Evolutionary conservation across 2,329 filamentous ascomycete genomes (phyloP).

Genomic region (Phialophora expanda): DNA sequence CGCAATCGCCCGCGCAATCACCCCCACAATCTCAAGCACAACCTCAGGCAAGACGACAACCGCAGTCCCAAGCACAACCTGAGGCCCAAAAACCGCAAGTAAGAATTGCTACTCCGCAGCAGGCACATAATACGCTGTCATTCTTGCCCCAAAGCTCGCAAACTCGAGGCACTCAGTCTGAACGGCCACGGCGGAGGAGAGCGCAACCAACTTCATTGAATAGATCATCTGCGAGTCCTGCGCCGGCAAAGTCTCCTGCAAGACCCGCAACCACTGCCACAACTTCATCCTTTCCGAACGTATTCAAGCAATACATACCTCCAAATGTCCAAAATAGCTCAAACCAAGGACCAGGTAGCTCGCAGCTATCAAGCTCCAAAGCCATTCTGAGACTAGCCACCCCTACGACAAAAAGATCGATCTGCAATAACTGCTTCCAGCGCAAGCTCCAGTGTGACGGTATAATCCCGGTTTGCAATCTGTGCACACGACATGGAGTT

Average conservation of each 20-base stretch:
- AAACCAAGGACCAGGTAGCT: too few species aligned
- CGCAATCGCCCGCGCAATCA: neutral
- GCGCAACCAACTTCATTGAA: neutral
- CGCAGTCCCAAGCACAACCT: neutral
- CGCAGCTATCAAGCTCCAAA: neutral
- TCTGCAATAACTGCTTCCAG: neutral
- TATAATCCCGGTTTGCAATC: neutral
- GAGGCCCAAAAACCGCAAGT: neutral
- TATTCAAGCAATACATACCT: constrained; percentile 6
- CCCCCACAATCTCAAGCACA: neutral
- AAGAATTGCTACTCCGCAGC: neutral
- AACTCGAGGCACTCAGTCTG: neutral
- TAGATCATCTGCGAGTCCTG: too few species aligned
- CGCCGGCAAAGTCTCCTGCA: neutral
- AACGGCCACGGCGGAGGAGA: neutral
- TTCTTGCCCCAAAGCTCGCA: neutral
- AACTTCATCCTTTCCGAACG: neutral
- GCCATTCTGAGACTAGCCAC: neutral
- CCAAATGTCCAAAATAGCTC: neutral
- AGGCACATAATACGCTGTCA: neutral
- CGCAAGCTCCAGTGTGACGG: neutral
- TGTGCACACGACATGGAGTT: neutral
- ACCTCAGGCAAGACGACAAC: too few species aligned
- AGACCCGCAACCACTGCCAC: neutral
- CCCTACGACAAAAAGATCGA: neutral